Percentiles rank a stretch among this genome's conserved stretches.
phyloP scores from a whole-genome alignment of 768 basidiomycete species.

The Tephrocybe sp. region DNA sequence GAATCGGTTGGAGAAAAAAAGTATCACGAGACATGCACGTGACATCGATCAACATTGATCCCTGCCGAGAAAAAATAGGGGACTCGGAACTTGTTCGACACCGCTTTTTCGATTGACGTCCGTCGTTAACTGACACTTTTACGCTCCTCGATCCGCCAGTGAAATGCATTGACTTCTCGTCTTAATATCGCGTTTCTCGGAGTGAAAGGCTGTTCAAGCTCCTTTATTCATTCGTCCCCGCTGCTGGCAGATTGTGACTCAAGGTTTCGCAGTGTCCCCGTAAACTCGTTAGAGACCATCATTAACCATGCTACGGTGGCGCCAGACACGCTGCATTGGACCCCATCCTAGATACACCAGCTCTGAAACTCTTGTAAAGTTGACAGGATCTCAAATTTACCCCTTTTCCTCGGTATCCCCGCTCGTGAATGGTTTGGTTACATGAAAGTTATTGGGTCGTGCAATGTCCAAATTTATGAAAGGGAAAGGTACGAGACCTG shows the following conservation, averaged over 20 bases:
- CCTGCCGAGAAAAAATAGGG: too few relatives aligned
- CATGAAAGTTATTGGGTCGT: constrained; percentile 1
- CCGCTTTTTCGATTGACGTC: too few relatives aligned
- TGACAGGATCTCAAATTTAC: neutral
- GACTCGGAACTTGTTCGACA: too few relatives aligned
- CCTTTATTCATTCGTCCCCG: neutral
- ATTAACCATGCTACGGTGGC: neutral
- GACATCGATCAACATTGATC: neutral
- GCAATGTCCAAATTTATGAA: neutral
- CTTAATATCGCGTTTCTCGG: constrained; percentile 5
- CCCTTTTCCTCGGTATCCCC: constrained; percentile 10
- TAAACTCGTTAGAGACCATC: constrained; percentile 3
- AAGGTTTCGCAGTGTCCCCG: neutral
- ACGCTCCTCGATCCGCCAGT: neutral
- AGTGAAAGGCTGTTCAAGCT: neutral
- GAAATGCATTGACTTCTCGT: neutral
- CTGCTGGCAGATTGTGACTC: constrained; percentile 1
- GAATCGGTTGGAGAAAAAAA: constrained; percentile 1
- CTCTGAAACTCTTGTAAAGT: neutral
- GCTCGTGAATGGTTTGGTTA: neutral
- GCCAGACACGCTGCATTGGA: neutral
- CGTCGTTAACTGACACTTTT: neutral
- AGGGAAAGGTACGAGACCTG: neutral
- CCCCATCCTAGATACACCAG: neutral
- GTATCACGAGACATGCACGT: constrained; percentile 1